Percentiles rank a stretch among this genome's conserved stretches.
Evolutionary conservation across 2,329 filamentous ascomycete genomes (phyloP).

Genomic region (Aspergillus fumigatiaffinis): DNA sequence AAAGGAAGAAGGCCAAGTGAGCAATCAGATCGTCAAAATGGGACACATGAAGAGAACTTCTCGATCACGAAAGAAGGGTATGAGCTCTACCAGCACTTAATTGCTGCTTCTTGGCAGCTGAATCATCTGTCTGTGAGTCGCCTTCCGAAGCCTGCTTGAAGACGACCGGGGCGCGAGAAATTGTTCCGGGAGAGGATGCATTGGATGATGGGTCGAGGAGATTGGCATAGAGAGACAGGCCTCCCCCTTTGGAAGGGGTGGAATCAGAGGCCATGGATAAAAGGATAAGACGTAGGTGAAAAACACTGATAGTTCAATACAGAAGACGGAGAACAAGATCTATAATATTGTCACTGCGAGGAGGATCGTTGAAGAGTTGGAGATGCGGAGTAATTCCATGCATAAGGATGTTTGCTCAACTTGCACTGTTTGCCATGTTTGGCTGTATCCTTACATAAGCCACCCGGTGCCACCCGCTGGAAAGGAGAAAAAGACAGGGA

Average conservation of each 20-base stretch:
- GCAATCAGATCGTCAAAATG: slow-evolving; percentile 34
- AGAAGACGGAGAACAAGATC: background rate
- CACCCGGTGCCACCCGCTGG: background rate
- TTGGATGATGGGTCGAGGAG: slow-evolving; percentile 59
- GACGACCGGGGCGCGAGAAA: slow-evolving; percentile 70
- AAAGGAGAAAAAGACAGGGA: background rate
- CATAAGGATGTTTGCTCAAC: slow-evolving; percentile 9
- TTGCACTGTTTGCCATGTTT: slow-evolving; percentile 14
- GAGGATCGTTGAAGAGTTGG: background rate
- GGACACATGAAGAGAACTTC: slow-evolving; percentile 12
- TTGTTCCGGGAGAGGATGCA: slow-evolving; percentile 53
- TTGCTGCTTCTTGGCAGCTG: slow-evolving; percentile 60
- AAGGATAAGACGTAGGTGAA: background rate
- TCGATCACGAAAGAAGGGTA: slow-evolving; percentile 27
- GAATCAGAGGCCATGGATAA: slow-evolving; percentile 30
- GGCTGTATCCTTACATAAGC: background rate
- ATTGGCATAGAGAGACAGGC: slow-evolving; percentile 77
- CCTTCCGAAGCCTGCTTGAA: slow-evolving; percentile 58
- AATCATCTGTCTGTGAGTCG: slow-evolving; percentile 47
- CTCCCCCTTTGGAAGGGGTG: slow-evolving; percentile 34
- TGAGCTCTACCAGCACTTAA: slow-evolving; percentile 58
- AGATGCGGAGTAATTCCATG: background rate
- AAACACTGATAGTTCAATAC: too few relatives aligned
- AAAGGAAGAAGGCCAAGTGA: slow-evolving; percentile 43
- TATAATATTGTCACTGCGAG: background rate